Conservation (phyloP, 345 rosid species). For the Eucalyptus rudis region DNA sequence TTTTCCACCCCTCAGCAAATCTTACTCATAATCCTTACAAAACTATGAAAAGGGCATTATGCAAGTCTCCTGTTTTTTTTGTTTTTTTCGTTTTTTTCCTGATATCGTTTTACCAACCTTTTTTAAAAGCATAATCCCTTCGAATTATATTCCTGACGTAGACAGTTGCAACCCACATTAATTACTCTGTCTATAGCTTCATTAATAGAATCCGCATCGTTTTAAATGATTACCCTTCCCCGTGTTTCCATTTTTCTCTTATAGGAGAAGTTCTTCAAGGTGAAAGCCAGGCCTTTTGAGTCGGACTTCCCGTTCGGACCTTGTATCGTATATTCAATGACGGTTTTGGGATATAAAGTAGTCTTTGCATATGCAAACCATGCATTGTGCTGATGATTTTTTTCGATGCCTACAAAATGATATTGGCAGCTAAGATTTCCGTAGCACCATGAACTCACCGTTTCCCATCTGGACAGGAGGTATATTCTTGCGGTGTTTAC, state of each 20-base stretch:
- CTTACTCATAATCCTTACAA: not conserved
- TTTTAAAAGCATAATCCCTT: not conserved
- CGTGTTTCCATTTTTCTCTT: not conserved
- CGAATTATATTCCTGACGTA: too few species aligned
- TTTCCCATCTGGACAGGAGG: not conserved
- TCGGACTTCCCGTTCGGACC: not conserved
- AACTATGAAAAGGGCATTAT: not conserved
- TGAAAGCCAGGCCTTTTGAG: not conserved
- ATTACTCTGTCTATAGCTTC: not conserved
- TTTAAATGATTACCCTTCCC: not conserved
- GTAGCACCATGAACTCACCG: not conserved
- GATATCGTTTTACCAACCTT: not conserved
- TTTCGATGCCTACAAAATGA: not conserved
- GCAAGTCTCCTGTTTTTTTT: too few species aligned
- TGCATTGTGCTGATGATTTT: not conserved
- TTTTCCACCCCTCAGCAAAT: not conserved
- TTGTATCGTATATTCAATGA: not conserved
- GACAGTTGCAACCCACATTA: not conserved
- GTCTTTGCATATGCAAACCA: not conserved
- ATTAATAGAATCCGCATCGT: not conserved
- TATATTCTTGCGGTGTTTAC: not conserved
- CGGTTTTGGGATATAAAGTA: not conserved
- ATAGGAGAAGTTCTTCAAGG: not conserved
- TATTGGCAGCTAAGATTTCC: not conserved
- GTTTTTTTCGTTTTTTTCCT: not conserved